phyloP scores from a whole-genome alignment of 2,329 filamentous ascomycete genomes.

The Geosmithia putterillii region DNA sequence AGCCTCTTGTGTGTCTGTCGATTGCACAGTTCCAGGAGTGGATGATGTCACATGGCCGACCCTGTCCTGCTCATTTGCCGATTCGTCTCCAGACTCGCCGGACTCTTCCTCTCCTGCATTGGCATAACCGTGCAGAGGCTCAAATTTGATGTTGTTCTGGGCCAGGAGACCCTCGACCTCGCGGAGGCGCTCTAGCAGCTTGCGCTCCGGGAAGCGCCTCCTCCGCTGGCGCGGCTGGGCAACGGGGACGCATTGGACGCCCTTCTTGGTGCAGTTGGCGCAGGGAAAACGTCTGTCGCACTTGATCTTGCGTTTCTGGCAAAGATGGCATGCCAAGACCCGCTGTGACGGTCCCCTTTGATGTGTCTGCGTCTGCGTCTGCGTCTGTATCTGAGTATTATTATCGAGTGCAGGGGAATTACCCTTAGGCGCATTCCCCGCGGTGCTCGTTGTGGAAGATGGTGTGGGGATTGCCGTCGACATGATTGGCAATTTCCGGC shows the following conservation, averaged over 20 bases:
- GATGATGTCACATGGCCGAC: background rate
- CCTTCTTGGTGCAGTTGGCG: constrained; percentile 33
- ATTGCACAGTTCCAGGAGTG: background rate
- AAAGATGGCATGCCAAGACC: constrained; percentile 40
- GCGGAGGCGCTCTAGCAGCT: constrained; percentile 42
- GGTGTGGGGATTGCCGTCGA: background rate
- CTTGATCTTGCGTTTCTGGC: constrained; percentile 52
- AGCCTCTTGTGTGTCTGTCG: background rate
- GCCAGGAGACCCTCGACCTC: constrained; percentile 44
- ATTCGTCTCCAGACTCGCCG: background rate
- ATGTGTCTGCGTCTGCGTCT: background rate
- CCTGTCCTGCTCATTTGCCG: background rate
- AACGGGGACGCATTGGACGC: constrained; percentile 29
- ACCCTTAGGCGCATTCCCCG: background rate
- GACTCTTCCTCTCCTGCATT: background rate
- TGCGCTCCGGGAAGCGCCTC: constrained; percentile 41
- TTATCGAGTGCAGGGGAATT: too few species aligned
- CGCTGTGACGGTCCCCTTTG: background rate
- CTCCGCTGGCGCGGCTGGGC: constrained; percentile 20
- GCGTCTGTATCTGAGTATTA: too few species aligned
- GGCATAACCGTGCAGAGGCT: constrained; percentile 21
- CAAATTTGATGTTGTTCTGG: constrained; percentile 41
- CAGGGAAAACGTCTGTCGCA: constrained; percentile 50
- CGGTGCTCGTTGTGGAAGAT: background rate
- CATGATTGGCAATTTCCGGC: background rate